A percentile compares a stretch with the other conserved stretches of the same genome.
Evolutionary conservation across 1,284 basidiomycete species (phyloP).

Genomic region (Meira miltonrushii): DNA sequence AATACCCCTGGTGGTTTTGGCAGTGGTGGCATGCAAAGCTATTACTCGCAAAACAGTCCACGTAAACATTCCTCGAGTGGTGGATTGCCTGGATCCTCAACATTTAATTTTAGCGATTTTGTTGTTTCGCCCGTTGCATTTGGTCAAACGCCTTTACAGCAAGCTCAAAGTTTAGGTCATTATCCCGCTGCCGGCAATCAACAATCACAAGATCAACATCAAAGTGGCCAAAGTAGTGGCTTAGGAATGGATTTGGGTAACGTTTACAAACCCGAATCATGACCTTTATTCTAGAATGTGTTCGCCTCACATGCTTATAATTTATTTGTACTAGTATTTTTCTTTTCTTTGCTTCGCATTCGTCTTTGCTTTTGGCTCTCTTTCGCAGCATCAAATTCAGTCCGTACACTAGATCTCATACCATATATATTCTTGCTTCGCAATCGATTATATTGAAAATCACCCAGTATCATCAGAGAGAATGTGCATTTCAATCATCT

Average conservation of each 20-base stretch:
- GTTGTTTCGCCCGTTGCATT: slow-evolving; percentile 8
- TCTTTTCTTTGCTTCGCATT: no score
- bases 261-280: not conserved
- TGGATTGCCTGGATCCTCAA: not conserved
- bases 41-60: not conserved
- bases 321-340: no score
- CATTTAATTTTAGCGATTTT: slow-evolving; percentile 7
- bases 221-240: not conserved
- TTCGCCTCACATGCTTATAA: no score
- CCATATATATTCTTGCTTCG: not conserved
- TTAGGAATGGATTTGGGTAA: not conserved
- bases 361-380: no score
- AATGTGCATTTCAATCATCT: not conserved
- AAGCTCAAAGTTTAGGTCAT: not conserved
- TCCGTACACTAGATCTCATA: no score
- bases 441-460: not conserved
- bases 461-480: not conserved
- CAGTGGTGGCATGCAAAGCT: slow-evolving; percentile 2
- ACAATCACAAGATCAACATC: not conserved
- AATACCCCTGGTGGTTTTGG: not conserved
- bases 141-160: slow-evolving; percentile 3
- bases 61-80: not conserved
- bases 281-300: no score
- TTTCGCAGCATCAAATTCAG: no score
- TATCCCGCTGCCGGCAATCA: not conserved